Base-by-base conservation (phyloP, 805 yeast species). In the Ogataea nakhonphanomensis region DNA sequence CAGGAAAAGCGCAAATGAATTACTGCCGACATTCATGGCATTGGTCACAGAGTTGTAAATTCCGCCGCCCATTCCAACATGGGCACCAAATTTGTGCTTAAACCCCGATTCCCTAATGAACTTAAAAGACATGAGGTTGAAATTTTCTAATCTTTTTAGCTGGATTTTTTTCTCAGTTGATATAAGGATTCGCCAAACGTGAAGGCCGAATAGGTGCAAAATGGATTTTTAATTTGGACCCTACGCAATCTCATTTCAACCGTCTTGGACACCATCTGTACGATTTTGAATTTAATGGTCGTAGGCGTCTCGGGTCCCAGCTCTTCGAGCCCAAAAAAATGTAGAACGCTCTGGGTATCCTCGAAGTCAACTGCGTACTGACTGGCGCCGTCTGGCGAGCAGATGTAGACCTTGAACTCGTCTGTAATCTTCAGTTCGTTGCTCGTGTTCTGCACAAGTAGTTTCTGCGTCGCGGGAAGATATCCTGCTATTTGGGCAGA, bases 1-100 rank as follows among this genome's bases (percentile, higher is more conserved):
- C 49, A 93, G 67, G 59, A 93, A 93, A 52, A 93, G 65, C 0
- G 97, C 98, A 70, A 93, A 89, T 33, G 95, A 76, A 54, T 87
- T 87, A 40, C 85, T 85, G 0, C 79, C 81, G 28, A 73, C 62
- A 35, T 69, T 65, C 65, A 65, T 62, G 1, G 76, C 73, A 49
- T 70, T 70, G 0, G 59, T 55, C 7, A 64, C 66, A 3, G 67
- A 54, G 32, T 61, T 62, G 35, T 54, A 60, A 9, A 65, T 52
- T 37, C 93, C 97, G 10, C 95, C 95, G 5, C 84, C 73, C 50
- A 82, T 79, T 3, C 84, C 79, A 22, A 90, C 91, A 62, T 90
- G 98, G 2, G 96, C 96, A 3, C 98, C 98, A 56, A 78, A 90
- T 57, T 76, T 83, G 64, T 66, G 51, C 34, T 66, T 67, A 43